Evolutionary conservation across 345 rosid species (phyloP).

Genomic region (Populus simonii): DNA sequence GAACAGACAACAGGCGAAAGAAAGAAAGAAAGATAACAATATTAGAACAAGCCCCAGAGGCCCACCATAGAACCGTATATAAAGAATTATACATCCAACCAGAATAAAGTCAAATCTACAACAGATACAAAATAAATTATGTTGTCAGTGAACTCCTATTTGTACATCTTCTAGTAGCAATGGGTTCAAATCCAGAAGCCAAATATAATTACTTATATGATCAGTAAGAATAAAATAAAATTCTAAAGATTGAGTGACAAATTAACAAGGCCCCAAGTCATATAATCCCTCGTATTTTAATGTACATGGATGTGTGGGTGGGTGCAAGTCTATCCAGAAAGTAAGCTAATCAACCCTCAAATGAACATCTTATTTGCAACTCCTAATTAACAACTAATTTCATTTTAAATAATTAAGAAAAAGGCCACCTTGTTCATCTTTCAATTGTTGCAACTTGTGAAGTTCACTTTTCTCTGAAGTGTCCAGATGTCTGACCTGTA

Average conservation of each 20-base stretch:
- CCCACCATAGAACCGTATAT: background rate
- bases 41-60: background rate
- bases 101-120: constrained; percentile 3
- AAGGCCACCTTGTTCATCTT: constrained; percentile 93
- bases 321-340: background rate
- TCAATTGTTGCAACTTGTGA: constrained; percentile 94
- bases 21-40: background rate
- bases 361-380: background rate
- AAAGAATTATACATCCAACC: background rate
- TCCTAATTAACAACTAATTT: background rate
- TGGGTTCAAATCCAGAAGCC: background rate
- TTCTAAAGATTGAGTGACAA: background rate
- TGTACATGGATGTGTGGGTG: background rate
- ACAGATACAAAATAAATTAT: background rate
- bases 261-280: background rate
- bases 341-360: background rate
- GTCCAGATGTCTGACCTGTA: constrained; percentile 96
- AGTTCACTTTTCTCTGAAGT: constrained; percentile 99
- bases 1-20: background rate
- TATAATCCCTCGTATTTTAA: background rate
- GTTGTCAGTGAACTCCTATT: background rate
- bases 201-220: background rate
- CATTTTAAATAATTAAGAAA: background rate
- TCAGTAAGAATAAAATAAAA: background rate
- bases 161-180: background rate